These are phyloP conservation scores for Apium graveolens DNA, from an alignment of 129 eudicot genomes.

Conservation along the genomic window DNA sequence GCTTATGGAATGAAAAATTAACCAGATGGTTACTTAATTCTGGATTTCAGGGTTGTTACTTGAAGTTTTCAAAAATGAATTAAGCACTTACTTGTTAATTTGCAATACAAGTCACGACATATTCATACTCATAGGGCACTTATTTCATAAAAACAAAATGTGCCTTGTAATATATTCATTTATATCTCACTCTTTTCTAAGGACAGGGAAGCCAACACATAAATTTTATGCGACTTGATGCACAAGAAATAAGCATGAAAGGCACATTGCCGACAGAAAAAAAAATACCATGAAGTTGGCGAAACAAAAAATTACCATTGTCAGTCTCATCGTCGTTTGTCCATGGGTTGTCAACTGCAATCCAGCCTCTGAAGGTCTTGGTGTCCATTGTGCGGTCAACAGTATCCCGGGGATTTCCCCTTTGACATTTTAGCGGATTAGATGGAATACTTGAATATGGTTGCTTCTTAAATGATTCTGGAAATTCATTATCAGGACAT, in stretches of 20 bases:
- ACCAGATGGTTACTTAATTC: neutral
- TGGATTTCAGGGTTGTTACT: neutral
- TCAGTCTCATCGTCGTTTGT: constrained; percentile 94
- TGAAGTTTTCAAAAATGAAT: neutral
- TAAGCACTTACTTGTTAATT: neutral
- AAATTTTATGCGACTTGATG: too few relatives aligned
- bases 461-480: constrained; percentile 55
- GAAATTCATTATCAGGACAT: constrained; percentile 90
- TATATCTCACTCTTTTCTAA: neutral
- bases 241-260: too few relatives aligned
- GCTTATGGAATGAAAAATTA: neutral
- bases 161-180: neutral
- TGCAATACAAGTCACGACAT: neutral
- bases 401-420: constrained; percentile 73
- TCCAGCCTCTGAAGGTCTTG: constrained; percentile 82
- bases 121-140: too few relatives aligned
- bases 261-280: too few relatives aligned
- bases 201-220: too few relatives aligned
- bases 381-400: constrained; percentile 87
- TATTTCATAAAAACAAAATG: neutral
- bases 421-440: constrained; percentile 77
- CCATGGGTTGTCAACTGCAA: constrained; percentile 92
- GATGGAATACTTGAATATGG: constrained; percentile 28
- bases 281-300: too few relatives aligned
- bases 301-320: too few relatives aligned